phyloP scores from a whole-genome alignment of 768 basidiomycete genomes.

The Postia placenta region DNA sequence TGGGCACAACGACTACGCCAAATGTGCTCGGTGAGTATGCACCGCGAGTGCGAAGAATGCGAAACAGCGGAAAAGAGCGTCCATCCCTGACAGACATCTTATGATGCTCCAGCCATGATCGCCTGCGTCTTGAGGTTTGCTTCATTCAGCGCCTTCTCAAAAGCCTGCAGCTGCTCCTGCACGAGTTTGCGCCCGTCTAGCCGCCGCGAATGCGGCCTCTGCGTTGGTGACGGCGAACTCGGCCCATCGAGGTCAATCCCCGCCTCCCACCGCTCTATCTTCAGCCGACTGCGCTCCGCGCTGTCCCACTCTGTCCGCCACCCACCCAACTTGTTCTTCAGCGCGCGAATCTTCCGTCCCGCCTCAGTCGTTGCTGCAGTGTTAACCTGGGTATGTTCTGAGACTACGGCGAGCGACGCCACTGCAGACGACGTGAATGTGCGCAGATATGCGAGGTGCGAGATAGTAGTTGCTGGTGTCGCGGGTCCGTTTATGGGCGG shows the following conservation, averaged over 20 bases:
- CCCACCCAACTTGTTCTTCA: constrained; percentile 77
- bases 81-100: background rate
- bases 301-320: constrained; percentile 83
- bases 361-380: constrained; percentile 81
- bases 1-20: background rate
- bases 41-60: too few relatives aligned
- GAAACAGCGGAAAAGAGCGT: background rate
- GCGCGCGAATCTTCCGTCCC: constrained; percentile 77
- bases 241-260: constrained; percentile 43
- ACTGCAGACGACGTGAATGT: constrained; percentile 71
- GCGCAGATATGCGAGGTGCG: constrained; percentile 66
- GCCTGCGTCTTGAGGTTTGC: constrained; percentile 73
- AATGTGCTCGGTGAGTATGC: background rate
- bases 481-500: constrained; percentile 42
- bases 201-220: constrained; percentile 28
- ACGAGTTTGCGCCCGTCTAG: constrained; percentile 68
- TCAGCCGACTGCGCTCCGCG: constrained; percentile 70
- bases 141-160: constrained; percentile 64
- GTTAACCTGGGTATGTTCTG: constrained; percentile 86
- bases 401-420: constrained; percentile 67
- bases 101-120: constrained; percentile 67
- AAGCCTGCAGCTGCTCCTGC: constrained; percentile 72
- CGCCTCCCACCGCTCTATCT: constrained; percentile 79
- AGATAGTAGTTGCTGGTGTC: constrained; percentile 54
- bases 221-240: constrained; percentile 24